Base-by-base conservation (phyloP, 331 rosid genomes). In the Acacia concinna region DNA sequence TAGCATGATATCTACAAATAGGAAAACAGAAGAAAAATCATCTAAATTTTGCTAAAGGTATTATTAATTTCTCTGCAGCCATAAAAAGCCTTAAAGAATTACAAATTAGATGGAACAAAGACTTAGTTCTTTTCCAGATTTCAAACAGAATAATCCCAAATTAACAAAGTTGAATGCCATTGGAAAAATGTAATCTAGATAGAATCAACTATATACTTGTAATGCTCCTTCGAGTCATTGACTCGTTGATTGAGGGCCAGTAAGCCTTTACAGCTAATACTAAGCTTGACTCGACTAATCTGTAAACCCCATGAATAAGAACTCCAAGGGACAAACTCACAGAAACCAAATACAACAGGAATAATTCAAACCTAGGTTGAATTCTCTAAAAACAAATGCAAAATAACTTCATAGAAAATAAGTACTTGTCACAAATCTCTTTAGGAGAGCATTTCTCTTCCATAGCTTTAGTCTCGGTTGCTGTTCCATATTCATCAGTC, bases 391-490 rank as follows among this genome's bases (percentile, higher is more conserved):
- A 10, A n/a, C 28, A 64, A 77, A 21, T n/a, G 2, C 28, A 27
- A 3, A 38, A 27, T 27, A 27, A 0, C 12, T 8, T n/a, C 72
- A 27, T n/a, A 10, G 54, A 32, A 78, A 62, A 59, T 4, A 51
- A 17, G n/a, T 82, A 89, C 97, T 89, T 91, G 89, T 89, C 94
- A 85, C 94, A 89, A 70, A 91, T 91, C 81, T 91, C 79, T 41
- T 88, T 84, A 3, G 97, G 97, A 35, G 92, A 86, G 68, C 87
- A 86, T 3, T 86, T 88, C 83, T 91, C 94, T 81, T 91, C 97
- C 87, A 88, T 30, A 43, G 97, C 97, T 73, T 91, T 91, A 13
- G 97, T 91, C 84, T 91, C 97, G 1, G 97, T 91, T 3, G 97
- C 91, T 2, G 97, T 91, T 0, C 94, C 94, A 49, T 91, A 89